Evolutionary conservation across 805 yeast genomes (phyloP), one percentile per base, ranked within the genome.

Genomic region (Cyberlindnera misumaiensis): DNA sequence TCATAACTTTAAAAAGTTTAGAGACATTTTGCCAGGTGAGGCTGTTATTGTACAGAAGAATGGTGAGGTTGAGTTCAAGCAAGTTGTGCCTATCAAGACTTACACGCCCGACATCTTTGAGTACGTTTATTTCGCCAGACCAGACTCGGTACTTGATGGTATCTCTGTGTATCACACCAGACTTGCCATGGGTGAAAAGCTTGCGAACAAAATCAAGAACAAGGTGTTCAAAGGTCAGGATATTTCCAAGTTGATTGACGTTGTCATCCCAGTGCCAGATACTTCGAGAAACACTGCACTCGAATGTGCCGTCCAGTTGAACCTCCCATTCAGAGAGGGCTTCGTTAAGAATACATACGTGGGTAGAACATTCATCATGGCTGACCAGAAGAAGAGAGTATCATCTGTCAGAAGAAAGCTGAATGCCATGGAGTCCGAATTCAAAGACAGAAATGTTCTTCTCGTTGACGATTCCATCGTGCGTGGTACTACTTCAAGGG

Each of bases 341-440:
- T 93, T 93, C 58, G 94, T 93, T 46, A 93, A 93, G 63, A 93
- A 93, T 67, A 75, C 97, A 53, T 93, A 93, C 58, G 95, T 93
- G 43, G 98, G 98, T 25, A 79, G 98, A 63, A 93, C 98, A 1
- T 93, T 93, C 58, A 93, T 93, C 55, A 93, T 93, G 98, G 97
- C 98, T 12, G 89, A 87, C 66, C 98, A 93, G 69, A 77, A 79
- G 59, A 94, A 89, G 64, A 78, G 98, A 62, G 79, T 89, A 36
- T 86, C 96, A 3, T 82, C 94, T 17, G 98, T 93, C 13, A 77
- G 98, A 58, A 76, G 95, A 52, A 93, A 93, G 65, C 72, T 93
- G 55, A 93, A 93, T 62, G 97, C 98, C 8, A 93, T 93, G 96
- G 87, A 79, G 43, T 75, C 84, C 33, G 98, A 93, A 65, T 93